Conservation (phyloP, 2,329 filamentous ascomycete species). For the Pseudopyricularia javanii region DNA sequence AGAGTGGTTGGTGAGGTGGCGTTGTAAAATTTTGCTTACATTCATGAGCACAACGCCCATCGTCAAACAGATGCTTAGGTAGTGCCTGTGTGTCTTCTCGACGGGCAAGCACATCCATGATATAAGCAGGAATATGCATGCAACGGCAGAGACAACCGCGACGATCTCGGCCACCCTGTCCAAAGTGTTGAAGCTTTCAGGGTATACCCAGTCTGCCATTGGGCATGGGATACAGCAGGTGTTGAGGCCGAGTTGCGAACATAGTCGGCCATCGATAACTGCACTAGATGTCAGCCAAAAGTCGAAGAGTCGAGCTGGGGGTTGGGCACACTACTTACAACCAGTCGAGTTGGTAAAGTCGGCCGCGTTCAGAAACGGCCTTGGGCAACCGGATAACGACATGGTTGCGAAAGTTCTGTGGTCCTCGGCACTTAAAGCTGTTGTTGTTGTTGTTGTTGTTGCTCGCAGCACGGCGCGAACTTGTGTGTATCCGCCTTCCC, state of each 20-base stretch:
- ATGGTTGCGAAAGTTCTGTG: neutral
- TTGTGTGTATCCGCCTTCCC: neutral
- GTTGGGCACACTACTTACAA: constrained; percentile 5
- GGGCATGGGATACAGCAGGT: constrained; percentile 88
- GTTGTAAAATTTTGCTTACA: constrained; percentile 35
- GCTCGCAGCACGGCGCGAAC: neutral
- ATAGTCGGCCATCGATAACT: constrained; percentile 47
- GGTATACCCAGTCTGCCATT: constrained; percentile 62
- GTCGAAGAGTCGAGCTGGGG: neutral
- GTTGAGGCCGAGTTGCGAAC: constrained; percentile 34
- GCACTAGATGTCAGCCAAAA: neutral
- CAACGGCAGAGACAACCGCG: constrained; percentile 59
- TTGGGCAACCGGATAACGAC: neutral
- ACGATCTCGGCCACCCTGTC: constrained; percentile 68
- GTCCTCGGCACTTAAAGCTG: neutral
- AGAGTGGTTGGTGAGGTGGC: neutral
- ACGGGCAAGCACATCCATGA: constrained; percentile 73
- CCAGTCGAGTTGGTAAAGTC: constrained; percentile 6
- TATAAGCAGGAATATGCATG: constrained; percentile 62
- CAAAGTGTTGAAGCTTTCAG: constrained; percentile 45
- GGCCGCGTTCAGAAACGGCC: constrained; percentile 3
- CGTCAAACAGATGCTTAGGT: constrained; percentile 79
- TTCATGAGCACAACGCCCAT: constrained; percentile 67
- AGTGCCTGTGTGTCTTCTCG: constrained; percentile 85
- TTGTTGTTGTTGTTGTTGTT: neutral